Evolutionary conservation across 805 yeast genomes (phyloP), one percentile per base, ranked within the genome.

Genomic region (Wickerhamiella shivajii): DNA sequence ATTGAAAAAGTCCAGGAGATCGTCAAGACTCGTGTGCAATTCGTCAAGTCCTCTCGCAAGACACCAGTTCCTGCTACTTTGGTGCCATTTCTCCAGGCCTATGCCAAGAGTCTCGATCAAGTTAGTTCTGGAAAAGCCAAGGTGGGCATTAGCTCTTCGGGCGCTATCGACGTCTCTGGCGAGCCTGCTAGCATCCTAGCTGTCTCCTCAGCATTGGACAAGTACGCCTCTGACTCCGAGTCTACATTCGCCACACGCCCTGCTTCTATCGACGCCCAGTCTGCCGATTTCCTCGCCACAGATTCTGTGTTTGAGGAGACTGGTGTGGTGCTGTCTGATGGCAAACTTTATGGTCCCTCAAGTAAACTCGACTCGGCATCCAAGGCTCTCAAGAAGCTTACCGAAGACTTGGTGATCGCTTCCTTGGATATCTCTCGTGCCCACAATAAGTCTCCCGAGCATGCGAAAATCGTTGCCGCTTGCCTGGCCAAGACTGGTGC

Each of bases 351-450:
- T 45, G 74, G 72, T 34, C 60, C 64, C n/a, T 44, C 56, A 11
- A 49, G 53, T 10, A 64, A 69, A 35, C 66, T 85, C 32, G 47
- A 63, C 9, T 57, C 60, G 12, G 96, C 96, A 13, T 61, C 76
- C 40, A 62, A 61, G 18, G 59, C 57, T 39, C 80, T 87, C 11
- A 68, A 74, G 53, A 52, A 63, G 31, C 61, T 71, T 26, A 69
- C 90, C 21, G 61, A 72, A 30, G 64, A 69, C 36, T 71, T 65
- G 50, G 60, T 65, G 37, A 69, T 75, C 25, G 83, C 74, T 43
- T 58, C 71, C 22, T 64, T 90, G 49, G 93, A 84, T 47, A 74
- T 90, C 54, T 73, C 92, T 8, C 76, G 70, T 55, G 93, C 97
- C 19, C 96, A 90, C 53, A 79, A 83, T 48, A 80, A 78, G 43